These are phyloP conservation scores for Coccomyxa subellipsoidea DNA, from an alignment of 163 green algal genomes.

Conservation along the genomic window DNA sequence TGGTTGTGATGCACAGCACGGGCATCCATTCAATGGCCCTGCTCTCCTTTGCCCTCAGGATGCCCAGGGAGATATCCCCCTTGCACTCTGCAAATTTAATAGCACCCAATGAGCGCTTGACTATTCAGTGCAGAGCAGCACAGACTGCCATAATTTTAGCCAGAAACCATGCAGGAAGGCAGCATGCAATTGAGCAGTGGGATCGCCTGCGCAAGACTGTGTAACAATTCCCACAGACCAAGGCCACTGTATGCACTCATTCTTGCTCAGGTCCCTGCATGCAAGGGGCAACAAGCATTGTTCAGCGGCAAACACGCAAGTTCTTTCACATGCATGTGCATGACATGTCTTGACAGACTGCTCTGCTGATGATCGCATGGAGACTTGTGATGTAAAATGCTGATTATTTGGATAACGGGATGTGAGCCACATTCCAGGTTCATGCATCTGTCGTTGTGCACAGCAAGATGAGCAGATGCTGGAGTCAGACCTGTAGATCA, in stretches of 20 bases:
- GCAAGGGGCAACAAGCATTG: too few species aligned
- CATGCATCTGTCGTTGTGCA: background rate
- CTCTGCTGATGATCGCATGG: too few species aligned
- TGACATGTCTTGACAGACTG: too few species aligned
- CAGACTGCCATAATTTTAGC: too few species aligned
- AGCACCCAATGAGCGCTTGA: too few species aligned
- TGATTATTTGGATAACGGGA: too few species aligned
- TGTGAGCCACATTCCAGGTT: too few species aligned
- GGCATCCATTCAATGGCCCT: background rate
- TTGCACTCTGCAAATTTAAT: background rate
- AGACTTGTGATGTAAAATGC: too few species aligned
- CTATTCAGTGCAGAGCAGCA: too few species aligned
- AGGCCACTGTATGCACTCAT: background rate
- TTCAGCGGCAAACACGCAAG: too few species aligned
- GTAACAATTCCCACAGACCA: background rate
- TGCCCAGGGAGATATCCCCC: background rate
- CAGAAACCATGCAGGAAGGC: too few species aligned
- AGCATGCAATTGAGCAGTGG: background rate
- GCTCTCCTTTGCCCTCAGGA: background rate
- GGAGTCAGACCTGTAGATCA: background rate
- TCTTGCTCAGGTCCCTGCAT: background rate
- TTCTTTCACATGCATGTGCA: background rate
- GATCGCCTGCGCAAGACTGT: background rate
- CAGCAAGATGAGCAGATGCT: background rate
- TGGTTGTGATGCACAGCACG: background rate